phyloP scores from a whole-genome alignment of 1,284 basidiomycete species.

The Neolentinus lepideus region DNA sequence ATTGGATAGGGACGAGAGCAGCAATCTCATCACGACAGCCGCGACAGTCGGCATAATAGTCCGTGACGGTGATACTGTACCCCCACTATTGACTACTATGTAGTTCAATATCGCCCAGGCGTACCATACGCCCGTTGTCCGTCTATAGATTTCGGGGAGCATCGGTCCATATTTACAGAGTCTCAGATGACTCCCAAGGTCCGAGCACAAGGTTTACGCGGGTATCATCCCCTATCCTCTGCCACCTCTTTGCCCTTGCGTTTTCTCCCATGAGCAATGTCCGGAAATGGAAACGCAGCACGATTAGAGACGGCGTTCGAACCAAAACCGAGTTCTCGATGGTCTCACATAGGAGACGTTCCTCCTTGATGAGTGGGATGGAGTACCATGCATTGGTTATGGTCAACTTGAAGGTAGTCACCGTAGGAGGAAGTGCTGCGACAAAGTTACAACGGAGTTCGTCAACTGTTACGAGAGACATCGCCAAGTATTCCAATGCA shows the following conservation, averaged over 20 bases:
- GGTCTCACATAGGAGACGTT: slow-evolving; percentile 21
- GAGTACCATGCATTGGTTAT: slow-evolving; percentile 28
- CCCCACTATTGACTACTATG: too few relatives aligned
- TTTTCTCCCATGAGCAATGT: slow-evolving; percentile 18
- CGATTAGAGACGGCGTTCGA: slow-evolving; percentile 9
- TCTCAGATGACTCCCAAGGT: background rate
- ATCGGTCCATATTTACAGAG: background rate
- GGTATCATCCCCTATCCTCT: background rate
- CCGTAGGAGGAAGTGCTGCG: slow-evolving; percentile 19
- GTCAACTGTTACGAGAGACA: slow-evolving; percentile 28
- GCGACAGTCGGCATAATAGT: too few relatives aligned
- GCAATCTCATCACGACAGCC: background rate
- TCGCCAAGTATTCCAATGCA: slow-evolving; percentile 28
- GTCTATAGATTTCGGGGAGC: too few relatives aligned
- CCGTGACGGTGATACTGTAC: too few relatives aligned
- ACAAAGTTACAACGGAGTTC: slow-evolving; percentile 30
- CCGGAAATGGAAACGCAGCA: slow-evolving; percentile 21
- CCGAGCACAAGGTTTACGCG: background rate
- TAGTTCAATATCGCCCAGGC: too few relatives aligned
- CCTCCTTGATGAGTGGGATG: slow-evolving; percentile 21
- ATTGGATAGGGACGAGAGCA: background rate
- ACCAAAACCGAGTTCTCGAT: slow-evolving; percentile 16
- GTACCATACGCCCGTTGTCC: too few relatives aligned
- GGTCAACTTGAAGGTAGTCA: slow-evolving; percentile 27
- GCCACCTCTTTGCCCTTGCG: slow-evolving; percentile 5